Conservation (phyloP, 2,329 filamentous ascomycete species). For the Metarhizium rileyi region DNA sequence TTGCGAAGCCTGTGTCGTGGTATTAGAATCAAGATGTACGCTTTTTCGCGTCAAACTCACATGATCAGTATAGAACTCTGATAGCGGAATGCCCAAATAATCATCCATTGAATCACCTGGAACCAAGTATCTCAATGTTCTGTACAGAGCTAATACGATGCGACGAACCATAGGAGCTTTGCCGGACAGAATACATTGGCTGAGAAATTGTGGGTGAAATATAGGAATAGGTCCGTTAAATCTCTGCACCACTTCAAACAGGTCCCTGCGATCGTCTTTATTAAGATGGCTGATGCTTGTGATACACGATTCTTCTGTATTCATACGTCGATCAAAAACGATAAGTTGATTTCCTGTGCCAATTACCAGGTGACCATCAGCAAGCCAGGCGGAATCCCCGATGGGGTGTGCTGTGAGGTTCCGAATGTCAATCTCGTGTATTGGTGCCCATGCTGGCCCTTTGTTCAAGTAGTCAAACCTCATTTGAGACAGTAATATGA, state of each 20-base stretch:
- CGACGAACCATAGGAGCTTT: conserved; percentile 63
- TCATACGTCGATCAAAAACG: conserved; percentile 68
- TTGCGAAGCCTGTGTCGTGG: background rate
- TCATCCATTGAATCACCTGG: conserved; percentile 74
- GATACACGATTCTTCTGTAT: conserved; percentile 50
- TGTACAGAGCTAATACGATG: conserved; percentile 62
- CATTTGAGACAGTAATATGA: conserved; percentile 75
- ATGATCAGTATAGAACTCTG: conserved; percentile 1
- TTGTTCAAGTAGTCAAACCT: conserved; percentile 87
- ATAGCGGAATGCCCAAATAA: conserved; percentile 51
- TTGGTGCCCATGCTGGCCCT: conserved; percentile 79
- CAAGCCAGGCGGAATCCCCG: conserved; percentile 86
- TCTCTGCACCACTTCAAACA: conserved; percentile 74
- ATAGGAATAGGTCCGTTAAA: conserved; percentile 81
- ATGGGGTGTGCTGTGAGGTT: conserved; percentile 83
- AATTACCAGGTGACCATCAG: conserved; percentile 74
- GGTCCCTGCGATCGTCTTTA: conserved; percentile 47
- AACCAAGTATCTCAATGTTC: conserved; percentile 71
- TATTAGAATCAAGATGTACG: background rate
- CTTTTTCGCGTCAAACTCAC: conserved; percentile 2
- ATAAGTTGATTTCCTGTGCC: conserved; percentile 89
- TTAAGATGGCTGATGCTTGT: conserved; percentile 39
- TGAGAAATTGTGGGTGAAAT: conserved; percentile 86
- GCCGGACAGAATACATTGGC: conserved; percentile 75
- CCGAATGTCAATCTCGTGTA: conserved; percentile 72